Evolutionary conservation across 225 moss, liverwort and hornwort species (phyloP).

Genomic region (Lunularia cruciata): DNA sequence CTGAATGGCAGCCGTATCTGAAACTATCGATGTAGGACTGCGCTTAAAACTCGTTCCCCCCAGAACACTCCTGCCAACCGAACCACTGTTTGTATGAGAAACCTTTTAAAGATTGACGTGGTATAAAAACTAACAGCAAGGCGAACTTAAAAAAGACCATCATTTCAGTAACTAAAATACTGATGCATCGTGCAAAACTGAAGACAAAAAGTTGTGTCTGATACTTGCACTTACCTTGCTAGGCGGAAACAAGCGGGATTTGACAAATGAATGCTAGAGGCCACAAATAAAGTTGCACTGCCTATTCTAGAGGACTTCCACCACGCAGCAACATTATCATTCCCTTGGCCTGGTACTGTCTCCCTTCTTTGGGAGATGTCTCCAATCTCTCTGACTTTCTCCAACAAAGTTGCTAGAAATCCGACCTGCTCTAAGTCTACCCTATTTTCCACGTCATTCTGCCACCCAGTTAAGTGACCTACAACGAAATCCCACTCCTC

Average conservation of each 20-base stretch:
- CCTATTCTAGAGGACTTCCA: constrained; percentile 72
- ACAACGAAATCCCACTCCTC: constrained; percentile 67
- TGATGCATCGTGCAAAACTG: background rate
- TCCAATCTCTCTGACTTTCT: constrained; percentile 63
- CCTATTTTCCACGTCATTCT: constrained; percentile 34
- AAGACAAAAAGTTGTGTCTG: background rate
- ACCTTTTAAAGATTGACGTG: background rate
- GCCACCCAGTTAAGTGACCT: constrained; percentile 56
- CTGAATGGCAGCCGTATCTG: constrained; percentile 49
- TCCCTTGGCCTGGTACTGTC: constrained; percentile 15
- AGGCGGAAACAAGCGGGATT: constrained; percentile 67
- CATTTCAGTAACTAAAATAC: background rate
- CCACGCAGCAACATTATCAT: constrained; percentile 19
- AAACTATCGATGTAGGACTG: constrained; percentile 40
- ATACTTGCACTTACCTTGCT: constrained; percentile 49
- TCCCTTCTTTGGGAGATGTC: constrained; percentile 20
- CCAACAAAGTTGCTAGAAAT: constrained; percentile 63
- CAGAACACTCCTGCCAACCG: constrained; percentile 63
- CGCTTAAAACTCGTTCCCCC: constrained; percentile 47
- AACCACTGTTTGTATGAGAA: background rate
- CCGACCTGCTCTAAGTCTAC: constrained; percentile 52
- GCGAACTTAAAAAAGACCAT: background rate
- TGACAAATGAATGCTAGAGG: constrained; percentile 49
- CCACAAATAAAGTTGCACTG: constrained; percentile 55
- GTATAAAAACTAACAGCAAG: background rate